phyloP scores from a whole-genome alignment of 331 rosid genomes.

The Dryas integrifolia region DNA sequence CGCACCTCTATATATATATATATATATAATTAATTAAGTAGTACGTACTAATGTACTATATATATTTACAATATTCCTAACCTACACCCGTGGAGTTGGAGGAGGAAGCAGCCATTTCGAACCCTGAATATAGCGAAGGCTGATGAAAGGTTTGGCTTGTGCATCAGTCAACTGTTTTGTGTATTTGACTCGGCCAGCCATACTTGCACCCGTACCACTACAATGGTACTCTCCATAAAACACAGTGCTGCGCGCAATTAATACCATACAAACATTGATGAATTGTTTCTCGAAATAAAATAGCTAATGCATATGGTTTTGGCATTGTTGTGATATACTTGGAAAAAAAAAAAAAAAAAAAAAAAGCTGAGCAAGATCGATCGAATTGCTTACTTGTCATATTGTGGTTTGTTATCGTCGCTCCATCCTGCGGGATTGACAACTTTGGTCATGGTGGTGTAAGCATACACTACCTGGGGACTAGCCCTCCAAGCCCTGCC shows the following conservation, averaged over 20 bases:
- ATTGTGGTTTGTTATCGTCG: conserved; percentile 14
- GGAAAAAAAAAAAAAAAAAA: too few relatives aligned
- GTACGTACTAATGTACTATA: neutral
- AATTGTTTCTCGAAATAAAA: too few relatives aligned
- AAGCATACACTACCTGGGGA: conserved; percentile 45
- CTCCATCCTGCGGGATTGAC: conserved; percentile 47
- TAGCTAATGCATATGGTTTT: too few relatives aligned
- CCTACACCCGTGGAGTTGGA: conserved; percentile 24
- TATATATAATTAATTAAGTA: too few relatives aligned
- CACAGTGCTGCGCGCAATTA: conserved; percentile 31
- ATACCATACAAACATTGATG: neutral
- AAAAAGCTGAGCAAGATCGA: too few relatives aligned
- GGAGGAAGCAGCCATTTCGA: conserved; percentile 74
- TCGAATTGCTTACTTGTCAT: conserved; percentile 28
- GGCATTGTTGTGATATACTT: too few relatives aligned
- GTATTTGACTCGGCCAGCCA: conserved; percentile 5
- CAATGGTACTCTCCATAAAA: conserved; percentile 51
- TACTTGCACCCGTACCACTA: conserved; percentile 32
- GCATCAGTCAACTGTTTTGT: conserved; percentile 29
- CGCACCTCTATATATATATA: too few relatives aligned
- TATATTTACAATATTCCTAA: neutral
- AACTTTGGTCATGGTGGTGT: conserved; percentile 27
- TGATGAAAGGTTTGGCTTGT: conserved; percentile 39
- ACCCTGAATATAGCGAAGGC: conserved; percentile 36
- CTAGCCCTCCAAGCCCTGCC: conserved; percentile 56